Evolutionary conservation across 2,329 filamentous ascomycete genomes (phyloP), one percentile per base, ranked within the genome.

Genomic region (Ophiostoma ulmi): DNA sequence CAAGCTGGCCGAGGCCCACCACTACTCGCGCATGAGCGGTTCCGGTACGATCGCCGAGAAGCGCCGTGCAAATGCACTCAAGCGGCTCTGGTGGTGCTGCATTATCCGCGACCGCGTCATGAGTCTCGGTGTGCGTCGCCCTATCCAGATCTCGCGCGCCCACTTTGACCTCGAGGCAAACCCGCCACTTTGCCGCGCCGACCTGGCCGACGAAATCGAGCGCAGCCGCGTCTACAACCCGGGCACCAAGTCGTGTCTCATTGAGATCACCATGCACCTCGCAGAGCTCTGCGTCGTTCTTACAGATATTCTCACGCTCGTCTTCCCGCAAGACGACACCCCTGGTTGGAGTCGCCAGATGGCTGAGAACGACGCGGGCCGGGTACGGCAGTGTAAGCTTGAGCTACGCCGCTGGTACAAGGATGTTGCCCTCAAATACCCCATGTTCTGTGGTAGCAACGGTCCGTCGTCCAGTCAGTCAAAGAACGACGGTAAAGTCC

Each of bases 71-170:
- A 72, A 72, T 39, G 55, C 79, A 8, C 79, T 83, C 41, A 86
- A 85, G 75, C 78, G 84, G 1, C 76, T 87, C 8, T 86, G 84
- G 84, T 86, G 84, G 84, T 84, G 83, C 71, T 85, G 84, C 71
- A 78, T 86, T 58, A 78, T 86, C 5, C 82, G 85, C 13, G 84
- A 86, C 74, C 80, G 83, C 55, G 82, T 84, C 22, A 73, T 86
- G 36, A 80, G 81, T 4, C 78, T 87, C 10, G 81, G 83, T 4
- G 79, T 86, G 72, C 80, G 84, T n/a, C 80, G 83, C 13, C 80
- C 80, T 58, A 79, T 84, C n/a, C 83, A 85, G 72, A 81, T 86
- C 70, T 82, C 83, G 0, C 79, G 81, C 3, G 77, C 78, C 0
- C 80, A 83, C 71, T 83, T 85, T 72, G 80, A 84, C 72, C 79